Evolutionary conservation across 2,329 filamentous ascomycete species (phyloP).

Genomic region (Madurella mycetomatis): DNA sequence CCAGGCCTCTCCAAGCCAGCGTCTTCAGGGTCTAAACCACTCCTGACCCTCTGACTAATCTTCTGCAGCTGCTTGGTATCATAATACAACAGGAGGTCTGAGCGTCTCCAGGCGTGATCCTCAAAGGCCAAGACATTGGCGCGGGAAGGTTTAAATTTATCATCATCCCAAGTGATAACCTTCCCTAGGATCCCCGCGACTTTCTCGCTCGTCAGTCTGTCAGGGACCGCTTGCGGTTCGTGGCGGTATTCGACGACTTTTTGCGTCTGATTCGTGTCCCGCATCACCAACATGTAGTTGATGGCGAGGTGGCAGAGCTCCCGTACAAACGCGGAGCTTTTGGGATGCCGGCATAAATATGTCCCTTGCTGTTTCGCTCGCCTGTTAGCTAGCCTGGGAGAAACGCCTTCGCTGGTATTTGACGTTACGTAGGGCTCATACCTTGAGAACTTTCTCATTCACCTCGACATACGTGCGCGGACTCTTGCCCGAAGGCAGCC

Average conservation of each 20-base stretch:
- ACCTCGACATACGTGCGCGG: neutral
- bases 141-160: neutral
- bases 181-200: neutral
- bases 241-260: neutral
- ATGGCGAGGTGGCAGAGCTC: slow-evolving; percentile 6
- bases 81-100: neutral
- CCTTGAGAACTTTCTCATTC: neutral
- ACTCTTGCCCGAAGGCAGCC: neutral
- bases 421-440: neutral
- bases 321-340: neutral
- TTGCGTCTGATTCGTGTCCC: slow-evolving; percentile 1
- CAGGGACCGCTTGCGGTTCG: neutral
- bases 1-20: neutral
- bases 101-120: neutral
- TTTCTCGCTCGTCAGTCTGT: slow-evolving; percentile 3
- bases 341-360: neutral
- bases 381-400: neutral
- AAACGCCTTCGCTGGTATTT: neutral
- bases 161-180: neutral
- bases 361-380: slow-evolving; percentile 2
- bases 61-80: neutral
- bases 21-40: neutral
- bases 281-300: slow-evolving; percentile 10
- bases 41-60: slow-evolving; percentile 3
- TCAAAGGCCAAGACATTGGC: neutral